phyloP scores from a whole-genome alignment of 805 yeast species.

The Clavispora asparagi region DNA sequence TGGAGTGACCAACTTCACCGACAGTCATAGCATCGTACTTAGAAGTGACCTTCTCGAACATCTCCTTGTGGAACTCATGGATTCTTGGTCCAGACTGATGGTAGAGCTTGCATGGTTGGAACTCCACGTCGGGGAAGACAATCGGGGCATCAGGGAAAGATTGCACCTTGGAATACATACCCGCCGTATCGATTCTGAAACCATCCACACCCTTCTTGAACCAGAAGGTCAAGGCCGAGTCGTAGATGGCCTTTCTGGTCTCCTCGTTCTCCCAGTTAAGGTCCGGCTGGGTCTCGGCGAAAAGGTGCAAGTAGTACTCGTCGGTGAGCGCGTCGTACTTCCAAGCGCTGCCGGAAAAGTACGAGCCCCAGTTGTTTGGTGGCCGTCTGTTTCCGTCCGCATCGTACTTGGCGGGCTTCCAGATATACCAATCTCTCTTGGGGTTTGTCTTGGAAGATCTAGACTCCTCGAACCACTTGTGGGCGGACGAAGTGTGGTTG shows the following conservation, averaged over 20 bases:
- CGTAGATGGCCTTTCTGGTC: conserved; percentile 36
- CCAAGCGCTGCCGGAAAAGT: conserved; percentile 56
- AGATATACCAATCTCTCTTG: conserved; percentile 58
- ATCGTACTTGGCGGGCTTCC: conserved; percentile 48
- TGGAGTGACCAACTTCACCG: conserved; percentile 48
- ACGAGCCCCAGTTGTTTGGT: conserved; percentile 53
- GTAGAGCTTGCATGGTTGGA: conserved; percentile 32
- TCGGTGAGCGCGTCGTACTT: conserved; percentile 47
- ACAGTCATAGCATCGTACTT: conserved; percentile 52
- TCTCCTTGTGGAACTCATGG: conserved; percentile 53
- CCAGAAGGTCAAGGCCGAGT: conserved; percentile 49
- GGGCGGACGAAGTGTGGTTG: conserved; percentile 54
- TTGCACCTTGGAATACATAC: conserved; percentile 45
- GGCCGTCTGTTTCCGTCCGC: conserved; percentile 46
- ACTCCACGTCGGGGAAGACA: conserved; percentile 32
- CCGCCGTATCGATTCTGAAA: conserved; percentile 54
- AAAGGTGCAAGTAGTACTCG: conserved; percentile 52
- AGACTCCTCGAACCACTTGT: conserved; percentile 55
- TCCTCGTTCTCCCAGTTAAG: conserved; percentile 55
- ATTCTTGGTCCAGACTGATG: conserved; percentile 48
- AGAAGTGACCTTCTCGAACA: conserved; percentile 37
- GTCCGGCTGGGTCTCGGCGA: conserved; percentile 54
- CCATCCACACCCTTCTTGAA: conserved; percentile 53
- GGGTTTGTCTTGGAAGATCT: conserved; percentile 46
- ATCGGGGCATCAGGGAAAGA: conserved; percentile 47